Conservation (phyloP, 352 stramenopile species). For the Phytophthora meadii region DNA sequence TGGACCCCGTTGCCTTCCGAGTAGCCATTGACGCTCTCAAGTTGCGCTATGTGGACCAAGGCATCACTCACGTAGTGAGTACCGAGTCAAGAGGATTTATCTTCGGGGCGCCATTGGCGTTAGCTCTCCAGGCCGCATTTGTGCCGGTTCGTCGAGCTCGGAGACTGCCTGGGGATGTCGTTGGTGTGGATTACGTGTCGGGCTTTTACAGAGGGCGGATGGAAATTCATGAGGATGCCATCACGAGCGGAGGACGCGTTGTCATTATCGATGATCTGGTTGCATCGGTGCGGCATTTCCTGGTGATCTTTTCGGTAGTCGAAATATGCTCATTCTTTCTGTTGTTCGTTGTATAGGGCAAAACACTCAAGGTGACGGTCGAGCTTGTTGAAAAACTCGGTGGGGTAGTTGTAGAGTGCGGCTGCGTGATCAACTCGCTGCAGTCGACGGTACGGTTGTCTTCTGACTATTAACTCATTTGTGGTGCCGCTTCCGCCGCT, state of each 20-base stretch:
- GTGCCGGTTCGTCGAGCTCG: slow-evolving; percentile 75
- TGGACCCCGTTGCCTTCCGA: slow-evolving; percentile 78
- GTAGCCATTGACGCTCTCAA: slow-evolving; percentile 75
- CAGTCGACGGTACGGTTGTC: slow-evolving; percentile 47
- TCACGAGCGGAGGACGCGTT: slow-evolving; percentile 68
- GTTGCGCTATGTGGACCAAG: slow-evolving; percentile 57
- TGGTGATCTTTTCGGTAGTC: slow-evolving; percentile 6
- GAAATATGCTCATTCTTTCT: slow-evolving; percentile 3
- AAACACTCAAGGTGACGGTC: slow-evolving; percentile 82
- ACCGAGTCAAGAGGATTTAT: slow-evolving; percentile 84
- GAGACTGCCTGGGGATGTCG: slow-evolving; percentile 66
- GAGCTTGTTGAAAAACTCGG: slow-evolving; percentile 78
- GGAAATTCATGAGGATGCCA: slow-evolving; percentile 87
- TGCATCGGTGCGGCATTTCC: slow-evolving; percentile 54
- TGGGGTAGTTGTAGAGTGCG: slow-evolving; percentile 78
- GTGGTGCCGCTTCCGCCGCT: background rate
- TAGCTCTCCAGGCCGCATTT: slow-evolving; percentile 71
- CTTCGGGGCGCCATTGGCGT: slow-evolving; percentile 76
- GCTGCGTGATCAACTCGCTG: slow-evolving; percentile 78
- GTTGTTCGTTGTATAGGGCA: slow-evolving; percentile 46
- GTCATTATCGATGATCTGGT: slow-evolving; percentile 86
- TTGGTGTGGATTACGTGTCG: slow-evolving; percentile 85
- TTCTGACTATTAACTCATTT: background rate
- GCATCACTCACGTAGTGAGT: slow-evolving; percentile 85
- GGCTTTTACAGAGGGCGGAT: slow-evolving; percentile 77